Evolutionary conservation across 2,329 filamentous ascomycete species (phyloP).

Genomic region (Erysiphe pisi): DNA sequence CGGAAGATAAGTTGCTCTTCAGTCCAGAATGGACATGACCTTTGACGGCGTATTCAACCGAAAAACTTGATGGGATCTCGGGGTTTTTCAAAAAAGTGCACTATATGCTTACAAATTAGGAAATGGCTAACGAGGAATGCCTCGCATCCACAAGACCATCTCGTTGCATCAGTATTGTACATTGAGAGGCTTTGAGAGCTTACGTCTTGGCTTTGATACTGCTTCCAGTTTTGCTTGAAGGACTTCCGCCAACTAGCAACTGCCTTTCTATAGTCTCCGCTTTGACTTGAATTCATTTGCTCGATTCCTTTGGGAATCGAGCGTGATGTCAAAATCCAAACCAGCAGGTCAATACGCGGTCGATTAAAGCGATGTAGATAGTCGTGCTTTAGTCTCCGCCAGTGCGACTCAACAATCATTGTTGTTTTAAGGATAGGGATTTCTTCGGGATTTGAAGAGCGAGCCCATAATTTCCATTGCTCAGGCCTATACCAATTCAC

Average conservation of each 20-base stretch:
- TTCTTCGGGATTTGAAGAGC: neutral
- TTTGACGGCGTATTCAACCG: neutral
- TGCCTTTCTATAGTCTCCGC: neutral
- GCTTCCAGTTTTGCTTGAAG: neutral
- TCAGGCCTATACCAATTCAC: neutral
- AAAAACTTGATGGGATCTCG: neutral
- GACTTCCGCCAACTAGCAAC: neutral
- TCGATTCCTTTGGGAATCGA: neutral
- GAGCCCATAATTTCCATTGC: neutral
- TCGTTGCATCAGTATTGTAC: neutral
- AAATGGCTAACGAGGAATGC: neutral
- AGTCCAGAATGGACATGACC: neutral
- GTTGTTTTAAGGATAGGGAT: neutral
- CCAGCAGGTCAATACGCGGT: neutral
- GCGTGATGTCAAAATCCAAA: neutral
- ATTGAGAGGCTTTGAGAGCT: neutral
- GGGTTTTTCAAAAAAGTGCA: neutral
- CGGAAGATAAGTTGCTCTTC: neutral
- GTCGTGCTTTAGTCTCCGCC: neutral
- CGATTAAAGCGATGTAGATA: neutral
- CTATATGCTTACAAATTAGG: neutral
- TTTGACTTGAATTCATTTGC: neutral
- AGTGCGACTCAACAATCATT: neutral
- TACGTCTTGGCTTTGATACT: neutral
- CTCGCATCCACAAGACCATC: neutral